Percentiles rank a stretch among this genome's conserved stretches.
These are phyloP conservation scores for Butyriboletus loyo DNA, from an alignment of 768 basidiomycete genomes.

Conservation along the genomic window DNA sequence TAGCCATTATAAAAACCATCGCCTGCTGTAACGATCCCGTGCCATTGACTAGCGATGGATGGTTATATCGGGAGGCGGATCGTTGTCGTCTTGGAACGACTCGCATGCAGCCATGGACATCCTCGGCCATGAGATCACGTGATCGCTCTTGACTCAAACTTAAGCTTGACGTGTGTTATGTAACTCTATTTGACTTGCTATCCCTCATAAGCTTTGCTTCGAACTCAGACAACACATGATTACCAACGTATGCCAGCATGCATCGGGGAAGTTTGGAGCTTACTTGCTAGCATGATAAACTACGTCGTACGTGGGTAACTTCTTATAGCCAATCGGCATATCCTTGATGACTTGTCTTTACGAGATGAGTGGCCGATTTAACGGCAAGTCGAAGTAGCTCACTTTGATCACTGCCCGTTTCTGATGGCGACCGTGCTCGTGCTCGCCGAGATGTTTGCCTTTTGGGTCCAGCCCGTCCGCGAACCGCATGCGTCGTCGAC, in stretches of 20 bases:
- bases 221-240: slow-evolving; percentile 15
- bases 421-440: not conserved
- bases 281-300: not conserved
- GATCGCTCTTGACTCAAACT: slow-evolving; percentile 13
- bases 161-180: slow-evolving; percentile 22
- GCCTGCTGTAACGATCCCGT: not conserved
- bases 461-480: not conserved
- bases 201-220: slow-evolving; percentile 4
- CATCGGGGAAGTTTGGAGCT: not conserved
- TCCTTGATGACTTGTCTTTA: slow-evolving; percentile 4
- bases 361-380: slow-evolving; percentile 3
- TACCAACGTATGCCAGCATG: slow-evolving; percentile 15
- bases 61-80: slow-evolving; percentile 7
- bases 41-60: not conserved
- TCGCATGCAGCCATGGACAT: not conserved
- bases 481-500: slow-evolving; percentile 2
- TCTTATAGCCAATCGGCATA: slow-evolving; percentile 1
- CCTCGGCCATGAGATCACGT: slow-evolving; percentile 2
- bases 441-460: not conserved
- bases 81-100: slow-evolving; percentile 3
- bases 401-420: slow-evolving; percentile 2
- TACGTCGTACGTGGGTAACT: not conserved
- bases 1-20: slow-evolving; percentile 11
- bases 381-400: slow-evolving; percentile 8
- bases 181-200: slow-evolving; percentile 16